phyloP scores from a whole-genome alignment of 805 yeast genomes.

The Brettanomyces nanus region DNA sequence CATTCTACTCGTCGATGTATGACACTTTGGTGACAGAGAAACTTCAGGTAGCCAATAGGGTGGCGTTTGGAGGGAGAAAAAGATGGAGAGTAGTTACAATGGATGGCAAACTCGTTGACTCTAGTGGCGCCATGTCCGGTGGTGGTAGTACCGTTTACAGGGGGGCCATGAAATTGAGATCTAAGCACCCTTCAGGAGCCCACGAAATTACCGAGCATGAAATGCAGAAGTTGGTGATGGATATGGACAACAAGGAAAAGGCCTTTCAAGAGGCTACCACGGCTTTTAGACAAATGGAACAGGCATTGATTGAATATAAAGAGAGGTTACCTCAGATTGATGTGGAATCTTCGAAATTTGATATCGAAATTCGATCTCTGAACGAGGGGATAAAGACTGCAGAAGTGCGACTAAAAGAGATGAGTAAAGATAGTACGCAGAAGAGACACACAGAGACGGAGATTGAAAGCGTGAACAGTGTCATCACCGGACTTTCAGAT shows the following conservation, averaged over 20 bases:
- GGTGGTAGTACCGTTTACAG: constrained; percentile 70
- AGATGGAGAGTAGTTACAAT: constrained; percentile 87
- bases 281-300: constrained; percentile 51
- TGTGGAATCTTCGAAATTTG: constrained; percentile 45
- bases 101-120: constrained; percentile 86
- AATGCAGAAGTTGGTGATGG: constrained; percentile 43
- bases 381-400: constrained; percentile 44
- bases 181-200: constrained; percentile 23
- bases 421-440: constrained; percentile 19
- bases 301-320: constrained; percentile 46
- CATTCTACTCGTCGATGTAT: constrained; percentile 78
- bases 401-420: constrained; percentile 33
- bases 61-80: constrained; percentile 68
- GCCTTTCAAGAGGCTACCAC: constrained; percentile 40
- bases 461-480: constrained; percentile 24
- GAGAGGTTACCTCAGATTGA: constrained; percentile 69
- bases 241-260: constrained; percentile 44
- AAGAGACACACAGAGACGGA: constrained; percentile 24
- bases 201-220: constrained; percentile 46
- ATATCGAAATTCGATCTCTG: constrained; percentile 58
- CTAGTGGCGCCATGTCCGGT: constrained; percentile 94
- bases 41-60: constrained; percentile 71
- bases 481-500: constrained; percentile 24
- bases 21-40: constrained; percentile 84
- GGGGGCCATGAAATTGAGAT: constrained; percentile 68